Conservation (phyloP, 2,329 filamentous ascomycete species). For the Plectosphaerella sp. region DNA sequence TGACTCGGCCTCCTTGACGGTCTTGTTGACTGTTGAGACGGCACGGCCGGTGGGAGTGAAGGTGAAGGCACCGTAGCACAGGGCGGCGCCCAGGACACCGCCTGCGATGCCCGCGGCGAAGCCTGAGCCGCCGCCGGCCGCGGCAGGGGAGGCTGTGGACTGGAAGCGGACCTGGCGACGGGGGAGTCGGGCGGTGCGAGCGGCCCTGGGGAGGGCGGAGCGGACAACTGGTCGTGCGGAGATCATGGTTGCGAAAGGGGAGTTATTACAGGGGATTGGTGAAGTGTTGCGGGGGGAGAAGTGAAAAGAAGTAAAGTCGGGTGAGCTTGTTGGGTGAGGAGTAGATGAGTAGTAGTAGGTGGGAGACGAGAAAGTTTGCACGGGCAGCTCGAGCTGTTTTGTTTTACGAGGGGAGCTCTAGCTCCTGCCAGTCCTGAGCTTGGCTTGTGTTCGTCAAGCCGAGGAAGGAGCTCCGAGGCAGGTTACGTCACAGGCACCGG, state of each 20-base stretch:
- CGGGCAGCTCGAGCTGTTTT: slow-evolving; percentile 1
- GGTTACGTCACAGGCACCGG: background rate
- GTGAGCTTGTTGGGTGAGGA: background rate
- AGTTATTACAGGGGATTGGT: background rate
- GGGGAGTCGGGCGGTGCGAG: slow-evolving; percentile 18
- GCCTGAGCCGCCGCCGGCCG: slow-evolving; percentile 22
- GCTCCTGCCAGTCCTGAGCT: too few species aligned
- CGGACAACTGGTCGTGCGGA: slow-evolving; percentile 22
- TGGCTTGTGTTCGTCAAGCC: too few species aligned
- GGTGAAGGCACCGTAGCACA: slow-evolving; percentile 38
- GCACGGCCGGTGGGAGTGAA: slow-evolving; percentile 38
- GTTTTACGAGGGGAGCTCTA: slow-evolving; percentile 1
- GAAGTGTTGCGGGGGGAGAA: background rate
- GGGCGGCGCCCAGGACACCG: slow-evolving; percentile 32
- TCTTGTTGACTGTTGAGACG: slow-evolving; percentile 38
- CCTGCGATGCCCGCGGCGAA: slow-evolving; percentile 36
- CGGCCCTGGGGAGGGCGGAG: slow-evolving; percentile 18
- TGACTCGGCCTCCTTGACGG: slow-evolving; percentile 49
- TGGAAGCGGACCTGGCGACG: slow-evolving; percentile 32
- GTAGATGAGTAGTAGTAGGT: background rate
- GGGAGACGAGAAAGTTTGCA: background rate
- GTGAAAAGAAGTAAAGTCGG: background rate
- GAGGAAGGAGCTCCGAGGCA: background rate
- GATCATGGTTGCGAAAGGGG: slow-evolving; percentile 19
- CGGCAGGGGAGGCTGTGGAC: slow-evolving; percentile 25